Evolutionary conservation across 2,329 filamentous ascomycete species (phyloP), one percentile per base, ranked within the genome.

Genomic region (Claviceps africana): DNA sequence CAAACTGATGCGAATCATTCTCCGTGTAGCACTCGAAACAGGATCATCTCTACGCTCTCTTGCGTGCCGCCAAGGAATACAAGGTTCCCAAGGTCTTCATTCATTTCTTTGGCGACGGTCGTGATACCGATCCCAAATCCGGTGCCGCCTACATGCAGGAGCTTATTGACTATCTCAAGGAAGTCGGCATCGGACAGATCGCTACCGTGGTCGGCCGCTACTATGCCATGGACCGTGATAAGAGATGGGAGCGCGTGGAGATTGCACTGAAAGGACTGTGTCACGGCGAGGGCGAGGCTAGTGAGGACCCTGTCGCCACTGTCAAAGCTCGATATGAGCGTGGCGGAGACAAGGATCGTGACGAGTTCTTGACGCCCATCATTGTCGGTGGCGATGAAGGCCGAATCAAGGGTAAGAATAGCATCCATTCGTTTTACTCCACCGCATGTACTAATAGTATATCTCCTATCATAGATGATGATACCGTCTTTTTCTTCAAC

Each of bases 401-500:
- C 56, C 85, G 93, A 61, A 83, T 98, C 66, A 82, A 95, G 75
- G 86, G 85, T 86, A 71, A 60, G 6, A 28, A 21, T 35, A 28
- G n/a, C 10, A 25, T 33, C 3, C 17, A 22, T 39, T 21, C 73
- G 59, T 4, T 9, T n/a, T 22, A 30, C 8, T 11, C 8, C 2
- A 11, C 1, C 17, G 7, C 8, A 10, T 44, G 28, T 31, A 37
- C 43, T 42, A 21, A 47, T 44, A 40, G 57, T 60, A 31, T 57
- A 54, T 31, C 19, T 17, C 21, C 10, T 5, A 1, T 15, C 17
- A 9, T 25, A 89, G 89, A 97, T 65, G 78, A 86, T 59, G 93
- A 98, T 66, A 91, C 88, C 51, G 79, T 97, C 63, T 97, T 97
- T 81, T 97, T 97, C 82, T 98, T 98, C 86, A 98, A 98, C 82